A percentile compares a stretch with the other conserved stretches of the same genome.
Evolutionary conservation across 2,329 filamentous ascomycete species (phyloP).

Genomic region (Paecilomyces variotii): DNA sequence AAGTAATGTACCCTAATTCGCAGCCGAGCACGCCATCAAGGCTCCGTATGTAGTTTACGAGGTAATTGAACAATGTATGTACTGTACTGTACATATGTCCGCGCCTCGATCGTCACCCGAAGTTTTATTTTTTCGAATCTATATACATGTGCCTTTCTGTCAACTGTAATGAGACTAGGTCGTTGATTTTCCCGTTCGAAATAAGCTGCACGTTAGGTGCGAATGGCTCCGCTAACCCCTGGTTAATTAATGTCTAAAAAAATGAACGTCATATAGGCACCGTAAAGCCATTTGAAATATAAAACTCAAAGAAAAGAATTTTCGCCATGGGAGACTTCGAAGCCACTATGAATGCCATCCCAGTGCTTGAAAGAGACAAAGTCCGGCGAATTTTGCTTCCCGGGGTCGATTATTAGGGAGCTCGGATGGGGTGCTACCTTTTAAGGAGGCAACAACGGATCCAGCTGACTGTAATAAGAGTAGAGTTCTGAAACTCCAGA

Average conservation of each 20-base stretch:
- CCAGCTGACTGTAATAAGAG: slow-evolving; percentile 25
- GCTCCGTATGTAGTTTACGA: neutral
- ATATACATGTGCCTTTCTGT: neutral
- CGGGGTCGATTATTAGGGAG: too few relatives aligned
- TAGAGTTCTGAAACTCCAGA: slow-evolving; percentile 30
- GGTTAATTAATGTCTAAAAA: neutral
- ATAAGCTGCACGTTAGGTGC: neutral
- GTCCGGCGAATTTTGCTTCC: too few relatives aligned
- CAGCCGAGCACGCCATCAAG: neutral
- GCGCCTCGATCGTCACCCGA: neutral
- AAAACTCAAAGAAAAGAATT: neutral
- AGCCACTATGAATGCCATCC: neutral
- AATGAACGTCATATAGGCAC: neutral
- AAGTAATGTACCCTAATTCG: neutral
- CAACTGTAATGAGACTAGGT: neutral
- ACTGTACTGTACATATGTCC: too few relatives aligned
- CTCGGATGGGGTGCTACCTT: slow-evolving; percentile 1
- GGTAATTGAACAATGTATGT: neutral
- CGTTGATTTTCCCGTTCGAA: neutral
- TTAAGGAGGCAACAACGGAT: slow-evolving; percentile 25
- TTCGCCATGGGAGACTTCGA: neutral
- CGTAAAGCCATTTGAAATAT: neutral
- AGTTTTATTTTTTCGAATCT: neutral
- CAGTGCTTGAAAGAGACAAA: neutral
- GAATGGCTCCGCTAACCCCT: neutral